Base-by-base conservation (phyloP, 371 early-diverging fungal species). In the Circinella minor region DNA sequence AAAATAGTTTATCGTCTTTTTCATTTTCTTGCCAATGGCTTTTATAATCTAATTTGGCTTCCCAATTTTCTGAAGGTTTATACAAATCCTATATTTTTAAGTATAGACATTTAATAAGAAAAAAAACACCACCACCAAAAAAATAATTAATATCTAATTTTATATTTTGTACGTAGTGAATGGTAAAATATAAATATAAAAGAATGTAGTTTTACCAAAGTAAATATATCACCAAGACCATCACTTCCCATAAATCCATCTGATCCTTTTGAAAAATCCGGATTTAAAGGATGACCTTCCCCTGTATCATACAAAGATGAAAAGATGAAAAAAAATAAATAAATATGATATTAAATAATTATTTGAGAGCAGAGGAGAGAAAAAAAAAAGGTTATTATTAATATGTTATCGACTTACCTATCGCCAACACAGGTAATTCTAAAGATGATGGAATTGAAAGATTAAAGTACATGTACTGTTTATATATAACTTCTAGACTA, bases 391-490 rank as follows among this genome's bases (percentile, higher is more conserved):
- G 27, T 27, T 27, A 27, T n/a, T n/a, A n/a, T n/a, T n/a, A n/a
- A n/a, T n/a, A n/a, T n/a, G n/a, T 39, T 60, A 11, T 14, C 18
- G 76, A 82, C 57, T 34, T 34, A 34, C 85, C 85, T n/a, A 77
- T 75, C 17, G 85, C 77, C 55, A 85, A 60, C 6, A 80, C 74
- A 4, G 85, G 81, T 18, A 73, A 70, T 34, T 77, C 73, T 37
- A 75, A 48, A 15, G 15, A n/a, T 6, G 69, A 64, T 17, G 79
- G 74, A n/a, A 69, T 55, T 43, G 65, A 48, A 17, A 70, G 65
- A 1, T 67, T 66, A 34, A 80, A 46, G 13, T 74, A 49, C 3
- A 70, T 67, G 38, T 77, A 64, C 18, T 82, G 81, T 18, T 74
- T 71, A 4, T 70, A 43, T 27, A 74, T 69, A 20, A 76, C 81